Base-by-base conservation (phyloP, 257 asterid species). In the Capsicum chinense region DNA sequence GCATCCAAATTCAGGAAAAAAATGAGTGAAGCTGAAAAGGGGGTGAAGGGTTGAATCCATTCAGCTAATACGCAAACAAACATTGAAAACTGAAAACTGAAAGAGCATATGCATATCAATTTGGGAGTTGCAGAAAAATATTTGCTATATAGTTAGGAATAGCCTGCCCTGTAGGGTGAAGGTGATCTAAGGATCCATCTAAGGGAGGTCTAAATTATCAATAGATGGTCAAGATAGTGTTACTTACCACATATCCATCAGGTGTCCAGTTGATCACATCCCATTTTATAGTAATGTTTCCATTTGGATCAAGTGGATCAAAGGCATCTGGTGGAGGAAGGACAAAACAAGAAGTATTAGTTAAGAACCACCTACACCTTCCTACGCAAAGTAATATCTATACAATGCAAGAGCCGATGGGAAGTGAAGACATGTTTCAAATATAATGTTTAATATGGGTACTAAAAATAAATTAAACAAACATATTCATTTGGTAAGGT, bases 161-260 rank as follows among this genome's bases (percentile, higher is more conserved):
- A 56, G 44, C 66, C 79, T 39, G 44, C 44, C 44, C 4, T 80
- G 64, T 80, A 56, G 84, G 14, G 52, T 62, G 86, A 69, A 48
- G 80, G 12, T 6, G 66, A 80, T 10, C 47, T 50, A 16, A 14
- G 7, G 19, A 66, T 68, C 54, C 73, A 67, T 71, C 19, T 11
- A 73, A 19, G 80, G 60, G 6, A 17, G 59, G 60, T 48, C 80
- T 21, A 73, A 33, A 47, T 73, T 47, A 73, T 39, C 19, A 12
- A 19, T 6, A 69, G 56, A 47, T 84, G n/a, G 50, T 56, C 37
- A 44, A 69, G 79, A 17, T 58, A 60, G 19, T 48, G 80, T 57
- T 47, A 80, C 87, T 81, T 56, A 87, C 89, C 42, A 84, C 84
- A 74, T 83, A 83, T 37, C 85, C 85, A 71, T 83, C 85, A 58